Base-by-base conservation (phyloP, 305 asterid genomes). In the Solanum hybrid region DNA sequence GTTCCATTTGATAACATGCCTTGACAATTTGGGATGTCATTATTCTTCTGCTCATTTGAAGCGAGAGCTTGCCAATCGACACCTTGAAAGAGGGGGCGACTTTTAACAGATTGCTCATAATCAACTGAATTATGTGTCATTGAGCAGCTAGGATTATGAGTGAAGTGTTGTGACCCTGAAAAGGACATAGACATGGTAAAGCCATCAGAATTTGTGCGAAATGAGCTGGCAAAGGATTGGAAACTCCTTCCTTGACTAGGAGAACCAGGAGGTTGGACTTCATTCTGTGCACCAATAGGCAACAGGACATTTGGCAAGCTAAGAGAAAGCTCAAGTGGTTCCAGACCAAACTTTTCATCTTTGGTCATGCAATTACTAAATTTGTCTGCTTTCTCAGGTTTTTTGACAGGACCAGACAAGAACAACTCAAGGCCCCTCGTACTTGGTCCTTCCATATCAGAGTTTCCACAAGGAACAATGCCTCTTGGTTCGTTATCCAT, bases 141-240 rank as follows among this genome's bases (percentile, higher is more conserved):
- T 89, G 99, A 97, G 90, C 99, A 97, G 91, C 99, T 97, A 31
- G 98, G 99, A 86, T 97, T 97, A 94, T 97, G 99, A 87, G 97
- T 94, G 91, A 96, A 94, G 92, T 95, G 97, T 92, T 96, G 99
- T 86, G 99, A 97, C 66, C 98, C 99, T 46, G 98, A 96, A 89
- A 96, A 96, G 20, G 99, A 96, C 98, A 95, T 93, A 4, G 99
- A 97, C 89, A 96, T 95, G 31, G 98, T 96, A 91, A 96, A 96
- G 66, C 98, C 98, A 91, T 97, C 99, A 89, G 99, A 96, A 90
- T 91, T 91, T 22, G 99, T 96, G 79, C 90, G 93, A 89, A 95
- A 96, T 24, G 98, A 94, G 92, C 99, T 97, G 75, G 94, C 95
- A 88, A 93, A 94, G 87, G 99, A 97, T 76, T 97, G 98, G 69